These are phyloP conservation scores for Metschnikowia peoriensis DNA, from an alignment of 805 yeast species.

Conservation along the genomic window DNA sequence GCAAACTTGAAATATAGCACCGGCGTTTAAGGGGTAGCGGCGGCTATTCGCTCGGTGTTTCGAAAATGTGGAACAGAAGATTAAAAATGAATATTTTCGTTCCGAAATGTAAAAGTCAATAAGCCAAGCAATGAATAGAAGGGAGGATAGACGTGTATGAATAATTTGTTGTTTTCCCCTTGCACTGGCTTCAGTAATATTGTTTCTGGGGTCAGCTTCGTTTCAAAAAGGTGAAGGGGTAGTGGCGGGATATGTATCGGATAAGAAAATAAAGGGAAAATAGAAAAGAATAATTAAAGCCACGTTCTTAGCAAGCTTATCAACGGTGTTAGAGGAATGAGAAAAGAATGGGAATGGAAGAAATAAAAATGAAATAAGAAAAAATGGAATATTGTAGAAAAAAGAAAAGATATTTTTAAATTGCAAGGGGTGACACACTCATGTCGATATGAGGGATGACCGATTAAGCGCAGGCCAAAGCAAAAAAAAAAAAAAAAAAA, in stretches of 20 bases:
- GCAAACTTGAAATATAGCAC: background rate
- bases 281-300: background rate
- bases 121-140: background rate
- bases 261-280: background rate
- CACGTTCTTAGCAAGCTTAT: background rate
- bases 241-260: background rate
- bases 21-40: background rate
- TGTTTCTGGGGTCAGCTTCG: background rate
- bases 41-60: background rate
- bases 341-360: background rate
- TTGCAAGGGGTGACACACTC: constrained; percentile 2
- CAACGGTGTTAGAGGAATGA: background rate
- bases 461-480: constrained; percentile 4
- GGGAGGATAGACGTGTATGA: constrained; percentile 5
- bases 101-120: background rate
- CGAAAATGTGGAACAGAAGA: constrained; percentile 5
- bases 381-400: background rate
- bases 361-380: background rate
- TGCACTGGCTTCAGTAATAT: background rate
- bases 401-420: background rate
- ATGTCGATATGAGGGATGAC: constrained; percentile 5
- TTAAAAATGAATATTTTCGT: background rate
- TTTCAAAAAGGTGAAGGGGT: background rate
- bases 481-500: background rate
- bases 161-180: background rate